A percentile compares a stretch with the other conserved stretches of the same genome.
Evolutionary conservation across 352 stramenopile species (phyloP).

Genomic region (Phytophthora macrochlamydospora): DNA sequence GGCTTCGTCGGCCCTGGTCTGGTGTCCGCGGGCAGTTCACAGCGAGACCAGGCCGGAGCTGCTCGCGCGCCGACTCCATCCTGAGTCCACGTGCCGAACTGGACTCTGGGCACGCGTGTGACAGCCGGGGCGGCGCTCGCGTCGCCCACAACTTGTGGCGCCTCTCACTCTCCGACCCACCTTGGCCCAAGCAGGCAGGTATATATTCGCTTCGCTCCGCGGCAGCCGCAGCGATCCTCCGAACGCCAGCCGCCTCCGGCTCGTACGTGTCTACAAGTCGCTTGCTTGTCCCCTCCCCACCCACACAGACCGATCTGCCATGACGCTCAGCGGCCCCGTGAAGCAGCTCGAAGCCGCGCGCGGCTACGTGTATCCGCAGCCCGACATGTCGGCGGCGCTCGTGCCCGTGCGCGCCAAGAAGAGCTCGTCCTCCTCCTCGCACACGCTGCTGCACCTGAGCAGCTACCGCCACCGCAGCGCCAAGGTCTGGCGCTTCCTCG

Average conservation of each 20-base stretch:
- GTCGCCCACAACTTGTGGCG: constrained; percentile 8
- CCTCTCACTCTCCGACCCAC: constrained; percentile 1
- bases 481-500: constrained; percentile 77
- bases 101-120: background rate
- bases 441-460: constrained; percentile 28
- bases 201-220: constrained; percentile 14
- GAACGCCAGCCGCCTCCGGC: constrained; percentile 20
- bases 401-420: constrained; percentile 59
- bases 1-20: background rate
- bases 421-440: constrained; percentile 6
- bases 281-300: constrained; percentile 7
- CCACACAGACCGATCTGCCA: constrained; percentile 15
- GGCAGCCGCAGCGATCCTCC: constrained; percentile 22
- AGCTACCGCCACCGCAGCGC: constrained; percentile 36
- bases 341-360: constrained; percentile 51
- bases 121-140: background rate
- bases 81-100: background rate
- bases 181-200: constrained; percentile 18
- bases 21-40: background rate
- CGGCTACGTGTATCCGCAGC: constrained; percentile 44
- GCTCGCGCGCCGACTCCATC: background rate
- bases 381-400: constrained; percentile 40
- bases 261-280: constrained; percentile 30
- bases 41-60: background rate
- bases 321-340: constrained; percentile 52